Evolutionary conservation across 2,329 filamentous ascomycete species (phyloP).

Genomic region (Chrysoporthe puriensis): DNA sequence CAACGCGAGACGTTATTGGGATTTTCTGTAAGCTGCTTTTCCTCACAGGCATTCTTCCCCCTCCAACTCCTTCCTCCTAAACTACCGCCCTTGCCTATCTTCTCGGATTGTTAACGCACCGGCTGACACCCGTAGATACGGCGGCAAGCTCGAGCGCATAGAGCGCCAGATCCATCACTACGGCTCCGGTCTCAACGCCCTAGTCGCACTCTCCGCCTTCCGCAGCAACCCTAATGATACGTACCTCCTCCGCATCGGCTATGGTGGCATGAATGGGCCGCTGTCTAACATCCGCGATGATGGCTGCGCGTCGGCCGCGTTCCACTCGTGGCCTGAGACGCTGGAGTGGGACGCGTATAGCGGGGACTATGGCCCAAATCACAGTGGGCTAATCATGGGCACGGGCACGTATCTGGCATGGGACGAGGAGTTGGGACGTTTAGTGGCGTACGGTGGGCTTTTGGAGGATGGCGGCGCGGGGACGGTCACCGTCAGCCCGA

Average conservation of each 20-base stretch:
- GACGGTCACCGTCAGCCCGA: slow-evolving; percentile 43
- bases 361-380: slow-evolving; percentile 61
- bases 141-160: slow-evolving; percentile 46
- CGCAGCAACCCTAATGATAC: slow-evolving; percentile 49
- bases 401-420: slow-evolving; percentile 54
- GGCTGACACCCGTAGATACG: slow-evolving; percentile 38
- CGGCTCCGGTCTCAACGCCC: slow-evolving; percentile 60
- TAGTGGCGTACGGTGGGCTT: slow-evolving; percentile 55
- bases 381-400: slow-evolving; percentile 55
- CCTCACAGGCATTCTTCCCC: neutral
- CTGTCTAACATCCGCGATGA: slow-evolving; percentile 59
- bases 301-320: slow-evolving; percentile 58
- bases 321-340: slow-evolving; percentile 61
- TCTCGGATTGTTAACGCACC: slow-evolving; percentile 11
- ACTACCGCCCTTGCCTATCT: no score
- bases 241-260: slow-evolving; percentile 58
- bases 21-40: slow-evolving; percentile 42
- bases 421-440: slow-evolving; percentile 45
- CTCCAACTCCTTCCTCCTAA: neutral
- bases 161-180: slow-evolving; percentile 64
- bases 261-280: slow-evolving; percentile 56
- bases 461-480: slow-evolving; percentile 32
- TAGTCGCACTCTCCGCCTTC: slow-evolving; percentile 57
- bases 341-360: slow-evolving; percentile 60
- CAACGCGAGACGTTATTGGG: slow-evolving; percentile 64